Conservation (phyloP, 805 yeast species). For the Maudiozyma barnettii region DNA sequence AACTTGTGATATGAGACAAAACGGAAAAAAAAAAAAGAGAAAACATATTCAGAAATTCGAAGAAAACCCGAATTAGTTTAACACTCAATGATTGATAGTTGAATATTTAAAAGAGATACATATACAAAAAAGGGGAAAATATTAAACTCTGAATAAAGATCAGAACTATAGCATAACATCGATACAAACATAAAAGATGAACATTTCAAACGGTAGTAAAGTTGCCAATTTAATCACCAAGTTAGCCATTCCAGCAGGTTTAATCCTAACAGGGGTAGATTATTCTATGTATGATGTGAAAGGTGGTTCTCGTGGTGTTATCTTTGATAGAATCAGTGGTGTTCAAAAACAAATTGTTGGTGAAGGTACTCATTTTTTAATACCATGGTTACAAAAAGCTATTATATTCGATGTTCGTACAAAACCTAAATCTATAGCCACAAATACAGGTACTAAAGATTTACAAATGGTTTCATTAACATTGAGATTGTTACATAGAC, state of each 20-base stretch:
- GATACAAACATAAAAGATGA: background rate
- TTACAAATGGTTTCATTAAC: constrained; percentile 92
- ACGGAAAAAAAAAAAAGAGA: too few species aligned
- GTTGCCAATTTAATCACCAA: constrained; percentile 23
- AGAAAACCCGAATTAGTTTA: too few species aligned
- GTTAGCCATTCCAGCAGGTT: constrained; percentile 64
- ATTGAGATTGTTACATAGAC: constrained; percentile 86
- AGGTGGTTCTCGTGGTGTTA: constrained; percentile 93
- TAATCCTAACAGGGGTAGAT: constrained; percentile 62
- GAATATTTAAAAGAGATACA: too few species aligned
- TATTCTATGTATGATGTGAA: constrained; percentile 87
- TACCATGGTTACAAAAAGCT: constrained; percentile 95
- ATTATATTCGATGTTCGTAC: constrained; percentile 87
- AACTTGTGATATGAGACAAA: too few species aligned
- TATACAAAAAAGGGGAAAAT: too few species aligned
- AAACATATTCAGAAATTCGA: too few species aligned
- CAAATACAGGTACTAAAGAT: constrained; percentile 95
- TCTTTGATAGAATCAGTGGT: constrained; percentile 86
- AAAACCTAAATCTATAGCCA: constrained; percentile 86
- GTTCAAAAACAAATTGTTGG: constrained; percentile 83
- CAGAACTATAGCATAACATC: too few species aligned
- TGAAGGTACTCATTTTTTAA: constrained; percentile 90
- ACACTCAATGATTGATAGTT: too few species aligned
- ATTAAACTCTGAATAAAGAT: too few species aligned
- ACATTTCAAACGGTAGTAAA: constrained; percentile 7